These are phyloP conservation scores for Collybiopsis luxurians DNA, from an alignment of 768 basidiomycete species.

Conservation along the genomic window DNA sequence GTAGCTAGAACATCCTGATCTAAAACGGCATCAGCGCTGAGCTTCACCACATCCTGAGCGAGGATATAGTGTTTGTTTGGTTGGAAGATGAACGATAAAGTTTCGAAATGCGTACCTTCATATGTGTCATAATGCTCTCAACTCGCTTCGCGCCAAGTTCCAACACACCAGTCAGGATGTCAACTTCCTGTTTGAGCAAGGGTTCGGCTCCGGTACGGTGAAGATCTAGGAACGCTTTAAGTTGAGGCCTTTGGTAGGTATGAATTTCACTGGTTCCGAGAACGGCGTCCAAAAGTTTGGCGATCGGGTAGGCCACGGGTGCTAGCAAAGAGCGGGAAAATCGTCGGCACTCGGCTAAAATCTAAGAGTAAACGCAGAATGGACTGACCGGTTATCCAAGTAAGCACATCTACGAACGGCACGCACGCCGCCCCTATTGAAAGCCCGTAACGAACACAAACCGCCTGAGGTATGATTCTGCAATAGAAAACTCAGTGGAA, in stretches of 20 bases:
- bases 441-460: constrained; percentile 79
- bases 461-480: constrained; percentile 68
- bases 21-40: constrained; percentile 74
- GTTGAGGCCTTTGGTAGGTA: constrained; percentile 80
- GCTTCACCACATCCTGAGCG: constrained; percentile 75
- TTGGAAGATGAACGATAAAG: background rate
- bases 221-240: constrained; percentile 77
- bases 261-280: constrained; percentile 72
- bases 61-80: no score
- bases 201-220: constrained; percentile 77
- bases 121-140: constrained; percentile 78
- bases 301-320: constrained; percentile 80
- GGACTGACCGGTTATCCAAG: constrained; percentile 55
- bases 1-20: constrained; percentile 76
- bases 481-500: no score
- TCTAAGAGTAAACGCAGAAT: no score
- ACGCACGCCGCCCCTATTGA: constrained; percentile 76
- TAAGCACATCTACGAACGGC: constrained; percentile 68
- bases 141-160: constrained; percentile 77
- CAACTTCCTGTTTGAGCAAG: constrained; percentile 76
- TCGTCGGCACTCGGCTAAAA: no score
- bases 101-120: constrained; percentile 46
- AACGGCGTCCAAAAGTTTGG: constrained; percentile 76
- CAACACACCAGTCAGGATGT: constrained; percentile 75
- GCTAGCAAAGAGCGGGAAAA: constrained; percentile 47